Conservation (phyloP, 2,329 filamentous ascomycete genomes). For the Penicillium sp. region DNA sequence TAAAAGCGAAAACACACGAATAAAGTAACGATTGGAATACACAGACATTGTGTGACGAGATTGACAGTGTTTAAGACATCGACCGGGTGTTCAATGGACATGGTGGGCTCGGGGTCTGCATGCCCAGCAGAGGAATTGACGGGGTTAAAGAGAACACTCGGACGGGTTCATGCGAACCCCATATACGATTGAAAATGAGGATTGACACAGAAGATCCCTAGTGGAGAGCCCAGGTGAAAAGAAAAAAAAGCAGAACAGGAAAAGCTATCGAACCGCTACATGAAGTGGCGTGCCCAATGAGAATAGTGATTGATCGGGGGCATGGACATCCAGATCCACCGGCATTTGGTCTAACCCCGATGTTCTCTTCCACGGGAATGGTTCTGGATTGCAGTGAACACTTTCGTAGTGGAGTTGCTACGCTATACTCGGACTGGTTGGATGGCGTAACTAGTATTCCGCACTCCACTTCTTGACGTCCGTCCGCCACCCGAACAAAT, state of each 20-base stretch:
- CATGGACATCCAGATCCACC: conserved; percentile 3
- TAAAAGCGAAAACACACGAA: conserved; percentile 36
- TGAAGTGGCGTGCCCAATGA: neutral
- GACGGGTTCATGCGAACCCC: neutral
- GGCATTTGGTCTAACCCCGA: conserved; percentile 7
- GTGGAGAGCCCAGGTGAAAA: neutral
- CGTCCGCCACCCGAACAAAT: neutral
- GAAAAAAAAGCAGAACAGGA: neutral
- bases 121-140: neutral
- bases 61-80: conserved; percentile 36
- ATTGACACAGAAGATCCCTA: neutral
- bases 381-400: neutral
- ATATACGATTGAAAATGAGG: conserved; percentile 4
- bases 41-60: conserved; percentile 39
- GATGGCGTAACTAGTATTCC: neutral
- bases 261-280: conserved; percentile 5
- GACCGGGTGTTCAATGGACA: conserved; percentile 24
- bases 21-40: conserved; percentile 35
- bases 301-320: conserved; percentile 4
- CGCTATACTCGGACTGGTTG: neutral
- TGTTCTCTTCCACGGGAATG: conserved; percentile 1
- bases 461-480: conserved; percentile 7
- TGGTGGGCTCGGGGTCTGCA: conserved; percentile 11
- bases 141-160: conserved; percentile 1
- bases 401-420: neutral